A percentile compares a stretch with the other conserved stretches of the same genome.
phyloP scores from a whole-genome alignment of 2,329 filamentous ascomycete species.

The Colletotrichum sp. region DNA sequence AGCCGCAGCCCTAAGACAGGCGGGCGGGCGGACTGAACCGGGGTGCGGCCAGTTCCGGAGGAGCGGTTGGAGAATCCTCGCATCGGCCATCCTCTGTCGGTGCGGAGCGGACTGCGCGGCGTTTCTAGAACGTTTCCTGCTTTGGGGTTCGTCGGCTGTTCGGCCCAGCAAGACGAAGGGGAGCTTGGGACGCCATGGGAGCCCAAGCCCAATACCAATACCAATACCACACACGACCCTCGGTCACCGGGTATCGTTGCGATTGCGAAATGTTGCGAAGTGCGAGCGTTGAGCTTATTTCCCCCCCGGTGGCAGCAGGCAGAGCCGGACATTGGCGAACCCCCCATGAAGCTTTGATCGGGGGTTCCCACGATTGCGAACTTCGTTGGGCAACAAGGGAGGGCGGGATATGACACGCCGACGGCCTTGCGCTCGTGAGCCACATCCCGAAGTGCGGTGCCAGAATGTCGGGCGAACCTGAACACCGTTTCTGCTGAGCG shows the following conservation, averaged over 20 bases:
- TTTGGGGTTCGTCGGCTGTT: background rate
- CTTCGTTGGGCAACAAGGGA: background rate
- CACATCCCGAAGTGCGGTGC: background rate
- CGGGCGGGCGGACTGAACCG: background rate
- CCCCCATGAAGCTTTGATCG: background rate
- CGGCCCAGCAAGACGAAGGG: background rate
- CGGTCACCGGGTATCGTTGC: background rate
- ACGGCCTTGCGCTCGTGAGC: background rate
- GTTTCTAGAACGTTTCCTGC: constrained; percentile 9
- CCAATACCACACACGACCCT: background rate
- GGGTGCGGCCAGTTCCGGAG: background rate
- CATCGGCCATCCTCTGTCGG: constrained; percentile 5
- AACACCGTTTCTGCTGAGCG: background rate
- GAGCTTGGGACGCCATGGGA: background rate
- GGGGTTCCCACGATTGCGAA: background rate
- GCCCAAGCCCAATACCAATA: background rate
- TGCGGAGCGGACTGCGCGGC: background rate
- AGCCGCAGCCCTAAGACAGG: background rate
- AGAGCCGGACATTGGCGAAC: background rate
- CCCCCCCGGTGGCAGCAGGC: background rate
- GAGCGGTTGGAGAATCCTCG: constrained; percentile 8
- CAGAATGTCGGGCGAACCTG: background rate
- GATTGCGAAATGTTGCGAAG: background rate
- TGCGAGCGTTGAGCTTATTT: background rate
- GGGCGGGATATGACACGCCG: background rate